Base-by-base conservation (phyloP, 768 basidiomycete species). In the Artomyces pyxidatus region DNA sequence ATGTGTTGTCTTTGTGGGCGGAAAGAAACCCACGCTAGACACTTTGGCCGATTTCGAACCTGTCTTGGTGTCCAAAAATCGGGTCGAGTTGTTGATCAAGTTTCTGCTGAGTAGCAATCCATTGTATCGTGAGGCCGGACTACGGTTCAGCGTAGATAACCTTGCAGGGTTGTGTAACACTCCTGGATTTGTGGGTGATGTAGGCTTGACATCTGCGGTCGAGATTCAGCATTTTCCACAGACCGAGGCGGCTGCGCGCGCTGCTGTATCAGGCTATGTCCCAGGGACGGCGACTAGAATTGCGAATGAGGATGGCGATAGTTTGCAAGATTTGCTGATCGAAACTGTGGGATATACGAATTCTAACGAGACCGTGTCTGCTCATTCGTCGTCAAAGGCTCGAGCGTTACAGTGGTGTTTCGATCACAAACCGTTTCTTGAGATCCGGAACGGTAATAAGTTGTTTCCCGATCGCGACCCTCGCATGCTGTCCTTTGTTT, bases 401-500 rank as follows among this genome's bases (percentile, higher is more conserved):
- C 26, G 29, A 10, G 44, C 44, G 3, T 21, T 29, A n/a, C 12
- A 45, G 6, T 45, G 44, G 44, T 45, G 44, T 17, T 12, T 30
- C 16, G 29, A 45, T 16, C 10, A 22, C 17, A n/a, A 19, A 10
- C 26, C 44, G 16, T 32, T 30, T 7, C 9, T 45, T 3, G 4
- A 12, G 19, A 14, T 35, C 3, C 4, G 21, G 9, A 21, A n/a
- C 12, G 44, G 44, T 16, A 3, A 14, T 6, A n/a, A 19, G n/a
- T 9, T 40, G 3, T 40, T 40, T 6, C 17, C 39, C 2, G 39
- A 40, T 6, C 50, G 50, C 26, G 69, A 73, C 51, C 64, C 65
- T 1, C 6, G 37, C 7, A 37, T 74, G n/a, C 68, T 75, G 39
- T 70, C 71, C 1, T 62, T 58, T 50, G 64, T 71, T 12, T 74